Evolutionary conservation across 768 basidiomycete genomes (phyloP).

Genomic region (Russula emetica): DNA sequence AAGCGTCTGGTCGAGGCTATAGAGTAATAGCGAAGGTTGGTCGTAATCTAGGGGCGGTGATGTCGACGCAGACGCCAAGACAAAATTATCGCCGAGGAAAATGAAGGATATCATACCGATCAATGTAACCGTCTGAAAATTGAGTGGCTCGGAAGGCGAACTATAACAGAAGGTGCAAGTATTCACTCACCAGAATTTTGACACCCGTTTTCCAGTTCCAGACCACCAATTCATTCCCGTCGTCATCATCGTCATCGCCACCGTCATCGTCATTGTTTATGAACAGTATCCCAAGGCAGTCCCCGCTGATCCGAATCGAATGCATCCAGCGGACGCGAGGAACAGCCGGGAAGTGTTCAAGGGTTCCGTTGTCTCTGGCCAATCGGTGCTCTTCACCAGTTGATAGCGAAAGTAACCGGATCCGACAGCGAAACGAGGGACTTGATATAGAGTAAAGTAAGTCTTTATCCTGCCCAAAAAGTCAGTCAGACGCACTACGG

Average conservation of each 20-base stretch:
- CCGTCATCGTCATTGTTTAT: background rate
- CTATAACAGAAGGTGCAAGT: background rate
- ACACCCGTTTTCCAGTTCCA: constrained; percentile 28
- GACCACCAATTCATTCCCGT: constrained; percentile 13
- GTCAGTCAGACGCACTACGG: constrained; percentile 31
- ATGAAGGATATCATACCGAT: constrained; percentile 13
- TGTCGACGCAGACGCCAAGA: constrained; percentile 14
- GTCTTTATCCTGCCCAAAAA: background rate
- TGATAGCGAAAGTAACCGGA: constrained; percentile 14
- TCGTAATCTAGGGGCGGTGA: background rate
- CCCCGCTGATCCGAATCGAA: constrained; percentile 21
- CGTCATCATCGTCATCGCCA: background rate
- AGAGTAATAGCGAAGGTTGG: constrained; percentile 22
- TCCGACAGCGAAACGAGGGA: constrained; percentile 1
- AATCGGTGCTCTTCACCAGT: constrained; percentile 18
- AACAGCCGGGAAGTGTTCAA: constrained; percentile 18
- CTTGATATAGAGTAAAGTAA: constrained; percentile 8
- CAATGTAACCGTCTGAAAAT: constrained; percentile 6
- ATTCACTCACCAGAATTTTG: constrained; percentile 11
- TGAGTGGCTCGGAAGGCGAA: background rate
- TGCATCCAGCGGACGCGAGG: constrained; percentile 7
- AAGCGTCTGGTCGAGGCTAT: constrained; percentile 12
- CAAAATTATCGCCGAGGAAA: constrained; percentile 14
- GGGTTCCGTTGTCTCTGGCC: background rate
- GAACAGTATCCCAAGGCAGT: constrained; percentile 24